Conservation (phyloP, 2,329 filamentous ascomycete species). For the Curvularia lunata region DNA sequence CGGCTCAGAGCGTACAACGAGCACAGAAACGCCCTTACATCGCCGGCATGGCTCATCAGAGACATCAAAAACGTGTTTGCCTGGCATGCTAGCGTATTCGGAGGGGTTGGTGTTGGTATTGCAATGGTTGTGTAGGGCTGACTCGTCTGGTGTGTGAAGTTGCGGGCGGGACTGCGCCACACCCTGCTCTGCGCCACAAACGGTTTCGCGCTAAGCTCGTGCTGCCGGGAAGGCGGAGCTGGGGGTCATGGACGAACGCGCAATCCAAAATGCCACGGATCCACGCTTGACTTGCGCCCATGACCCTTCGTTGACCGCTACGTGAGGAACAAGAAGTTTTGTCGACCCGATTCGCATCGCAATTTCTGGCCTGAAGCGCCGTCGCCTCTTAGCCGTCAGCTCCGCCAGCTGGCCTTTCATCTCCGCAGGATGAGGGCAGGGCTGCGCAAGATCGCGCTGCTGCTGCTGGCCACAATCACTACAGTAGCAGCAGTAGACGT, state of each 20-base stretch:
- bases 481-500: conserved; percentile 48
- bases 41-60: conserved; percentile 58
- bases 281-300: conserved; percentile 17
- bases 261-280: conserved; percentile 24
- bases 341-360: conserved; percentile 7
- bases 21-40: conserved; percentile 60
- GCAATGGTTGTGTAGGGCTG: conserved; percentile 17
- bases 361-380: conserved; percentile 8
- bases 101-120: conserved; percentile 10
- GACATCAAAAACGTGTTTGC: conserved; percentile 31
- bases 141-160: conserved; percentile 8
- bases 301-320: conserved; percentile 1
- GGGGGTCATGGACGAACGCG: conserved; percentile 28
- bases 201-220: conserved; percentile 19
- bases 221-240: conserved; percentile 20
- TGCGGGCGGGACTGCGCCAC: conserved; percentile 23
- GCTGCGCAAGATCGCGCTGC: conserved; percentile 41
- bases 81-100: conserved; percentile 38
- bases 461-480: conserved; percentile 42
- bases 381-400: conserved; percentile 16
- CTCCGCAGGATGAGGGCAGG: conserved; percentile 44
- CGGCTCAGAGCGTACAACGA: conserved; percentile 64
- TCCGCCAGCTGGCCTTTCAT: conserved; percentile 42
- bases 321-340: neutral
- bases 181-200: conserved; percentile 23